phyloP scores from a whole-genome alignment of 2,329 filamentous ascomycete species.

The Ceratocystis colombiana region DNA sequence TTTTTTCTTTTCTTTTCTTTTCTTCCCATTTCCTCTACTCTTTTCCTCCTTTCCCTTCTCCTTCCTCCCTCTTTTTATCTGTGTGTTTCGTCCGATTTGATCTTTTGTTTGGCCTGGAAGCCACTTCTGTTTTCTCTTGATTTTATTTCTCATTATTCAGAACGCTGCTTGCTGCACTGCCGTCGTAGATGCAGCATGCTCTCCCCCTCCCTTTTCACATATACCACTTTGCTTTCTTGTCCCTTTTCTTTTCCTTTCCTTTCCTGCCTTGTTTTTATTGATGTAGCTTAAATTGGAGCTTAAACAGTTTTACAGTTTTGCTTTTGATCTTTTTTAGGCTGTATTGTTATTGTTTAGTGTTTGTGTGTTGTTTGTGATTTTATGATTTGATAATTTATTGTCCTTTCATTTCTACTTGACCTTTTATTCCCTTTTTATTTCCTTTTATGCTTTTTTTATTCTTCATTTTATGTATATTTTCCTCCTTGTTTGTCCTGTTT shows the following conservation, averaged over 20 bases:
- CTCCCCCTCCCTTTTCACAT: neutral
- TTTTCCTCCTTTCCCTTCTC: neutral
- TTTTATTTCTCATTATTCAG: too few relatives aligned
- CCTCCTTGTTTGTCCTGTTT: neutral
- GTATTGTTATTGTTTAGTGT: constrained; percentile 12
- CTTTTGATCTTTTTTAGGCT: neutral
- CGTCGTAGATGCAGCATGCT: neutral
- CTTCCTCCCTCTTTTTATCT: neutral
- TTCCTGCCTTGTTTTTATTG: neutral
- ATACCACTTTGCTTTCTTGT: constrained; percentile 1
- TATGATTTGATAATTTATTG: neutral
- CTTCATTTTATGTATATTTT: neutral
- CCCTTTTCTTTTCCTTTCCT: neutral
- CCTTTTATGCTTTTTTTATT: neutral
- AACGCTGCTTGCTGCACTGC: too few relatives aligned
- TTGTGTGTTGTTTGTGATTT: neutral
- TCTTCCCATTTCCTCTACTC: neutral
- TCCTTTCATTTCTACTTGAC: neutral
- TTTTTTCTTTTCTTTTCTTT: too few relatives aligned
- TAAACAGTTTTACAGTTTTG: neutral
- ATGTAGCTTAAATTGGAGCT: neutral
- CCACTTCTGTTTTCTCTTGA: too few relatives aligned
- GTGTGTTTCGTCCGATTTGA: constrained; percentile 9
- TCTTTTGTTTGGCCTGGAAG: too few relatives aligned
- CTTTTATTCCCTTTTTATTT: constrained; percentile 7